phyloP scores from a whole-genome alignment of 176 grass and related monocot species.

The Elaeis guineensis region DNA sequence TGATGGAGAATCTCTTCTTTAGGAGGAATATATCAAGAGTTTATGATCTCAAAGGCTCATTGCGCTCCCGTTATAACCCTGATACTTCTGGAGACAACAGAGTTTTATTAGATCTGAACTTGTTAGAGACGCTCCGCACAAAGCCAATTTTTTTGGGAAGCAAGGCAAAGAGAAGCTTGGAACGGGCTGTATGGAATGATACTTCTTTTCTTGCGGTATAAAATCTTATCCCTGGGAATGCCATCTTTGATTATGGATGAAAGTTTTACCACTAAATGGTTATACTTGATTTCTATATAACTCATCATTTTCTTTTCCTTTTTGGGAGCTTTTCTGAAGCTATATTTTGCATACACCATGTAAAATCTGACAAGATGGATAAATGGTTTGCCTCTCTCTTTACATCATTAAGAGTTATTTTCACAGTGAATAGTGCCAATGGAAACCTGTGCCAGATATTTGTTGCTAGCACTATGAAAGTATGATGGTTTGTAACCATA shows the following conservation, averaged over 20 bases:
- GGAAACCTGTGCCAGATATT: too few species aligned
- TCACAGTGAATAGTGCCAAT: too few species aligned
- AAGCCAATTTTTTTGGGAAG: conserved; percentile 77
- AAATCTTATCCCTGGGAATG: conserved; percentile 1
- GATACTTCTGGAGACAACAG: conserved; percentile 65
- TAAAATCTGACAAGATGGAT: too few species aligned
- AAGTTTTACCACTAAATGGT: too few species aligned
- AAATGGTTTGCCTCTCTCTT: too few species aligned
- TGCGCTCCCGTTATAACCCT: conserved; percentile 74
- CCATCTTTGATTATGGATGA: not conserved
- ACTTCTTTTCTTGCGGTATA: conserved; percentile 85
- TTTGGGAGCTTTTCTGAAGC: too few species aligned
- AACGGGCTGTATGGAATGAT: conserved; percentile 90
- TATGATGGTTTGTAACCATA: too few species aligned
- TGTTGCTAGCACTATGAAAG: too few species aligned
- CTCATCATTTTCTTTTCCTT: too few species aligned
- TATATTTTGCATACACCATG: too few species aligned
- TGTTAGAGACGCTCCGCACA: conserved; percentile 61
- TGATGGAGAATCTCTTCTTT: conserved; percentile 93
- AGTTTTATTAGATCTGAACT: conserved; percentile 86
- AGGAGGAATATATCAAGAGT: conserved; percentile 57
- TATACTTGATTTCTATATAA: too few species aligned
- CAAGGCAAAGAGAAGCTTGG: conserved; percentile 55
- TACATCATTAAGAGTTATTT: too few species aligned
- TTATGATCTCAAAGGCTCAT: conserved; percentile 91